These are phyloP conservation scores for Endogone sp. DNA, from an alignment of 192 early-diverging fungal genomes.

Conservation along the genomic window DNA sequence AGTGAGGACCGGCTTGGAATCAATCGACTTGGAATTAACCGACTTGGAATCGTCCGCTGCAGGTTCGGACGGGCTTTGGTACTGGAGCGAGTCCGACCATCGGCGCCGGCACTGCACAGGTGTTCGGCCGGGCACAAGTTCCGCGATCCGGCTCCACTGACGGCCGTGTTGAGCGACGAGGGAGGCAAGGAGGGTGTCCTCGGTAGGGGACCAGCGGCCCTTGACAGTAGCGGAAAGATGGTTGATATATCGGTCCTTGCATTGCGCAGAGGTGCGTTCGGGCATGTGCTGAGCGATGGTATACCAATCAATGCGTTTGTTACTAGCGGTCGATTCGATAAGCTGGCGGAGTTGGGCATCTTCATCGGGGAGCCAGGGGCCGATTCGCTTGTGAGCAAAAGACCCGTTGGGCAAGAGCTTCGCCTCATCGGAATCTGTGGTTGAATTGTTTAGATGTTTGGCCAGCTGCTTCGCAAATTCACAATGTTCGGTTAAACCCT, in stretches of 20 bases:
- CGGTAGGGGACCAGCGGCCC: background rate
- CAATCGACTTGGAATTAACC: background rate
- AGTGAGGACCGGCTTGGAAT: background rate
- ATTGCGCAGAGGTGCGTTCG: background rate
- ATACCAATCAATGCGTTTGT: background rate
- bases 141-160: background rate
- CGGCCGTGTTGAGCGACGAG: background rate
- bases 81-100: background rate
- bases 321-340: background rate
- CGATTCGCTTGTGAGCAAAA: background rate
- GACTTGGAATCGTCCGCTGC: background rate
- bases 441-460: background rate
- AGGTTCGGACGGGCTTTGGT: background rate
- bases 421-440: background rate
- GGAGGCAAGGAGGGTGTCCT: background rate
- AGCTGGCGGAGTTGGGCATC: background rate
- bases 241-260: background rate
- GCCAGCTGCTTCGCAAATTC: background rate
- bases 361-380: background rate
- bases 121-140: background rate
- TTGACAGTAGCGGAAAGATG: background rate
- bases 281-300: background rate
- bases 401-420: too few species aligned
- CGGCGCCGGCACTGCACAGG: background rate
- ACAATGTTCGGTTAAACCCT: background rate